Conservation (phyloP, 768 basidiomycete species). For the Serpula lacrymans region DNA sequence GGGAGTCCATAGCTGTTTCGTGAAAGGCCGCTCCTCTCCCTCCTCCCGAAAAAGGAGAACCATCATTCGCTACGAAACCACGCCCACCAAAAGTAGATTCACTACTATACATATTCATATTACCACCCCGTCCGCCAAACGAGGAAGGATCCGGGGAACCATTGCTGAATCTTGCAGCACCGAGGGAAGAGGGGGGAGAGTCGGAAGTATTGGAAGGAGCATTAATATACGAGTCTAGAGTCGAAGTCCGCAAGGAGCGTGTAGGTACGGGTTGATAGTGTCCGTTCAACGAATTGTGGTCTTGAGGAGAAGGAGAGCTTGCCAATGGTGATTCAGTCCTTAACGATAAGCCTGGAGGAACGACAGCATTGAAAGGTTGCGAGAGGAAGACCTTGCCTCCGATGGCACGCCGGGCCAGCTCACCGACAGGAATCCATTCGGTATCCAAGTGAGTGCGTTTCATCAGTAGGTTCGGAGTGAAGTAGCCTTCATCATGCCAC, state of each 20-base stretch:
- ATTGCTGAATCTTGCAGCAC: slow-evolving; percentile 59
- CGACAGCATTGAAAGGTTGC: slow-evolving; percentile 34
- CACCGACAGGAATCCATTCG: slow-evolving; percentile 65
- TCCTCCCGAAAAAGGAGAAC: slow-evolving; percentile 25
- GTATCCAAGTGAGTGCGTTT: slow-evolving; percentile 70
- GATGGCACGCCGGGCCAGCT: slow-evolving; percentile 48
- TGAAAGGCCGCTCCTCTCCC: slow-evolving; percentile 35
- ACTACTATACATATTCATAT: slow-evolving; percentile 32
- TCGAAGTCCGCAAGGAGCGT: slow-evolving; percentile 54
- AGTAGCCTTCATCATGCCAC: slow-evolving; percentile 91
- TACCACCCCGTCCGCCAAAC: slow-evolving; percentile 47
- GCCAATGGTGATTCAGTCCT: slow-evolving; percentile 50
- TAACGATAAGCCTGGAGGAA: slow-evolving; percentile 54
- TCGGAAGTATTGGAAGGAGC: slow-evolving; percentile 57
- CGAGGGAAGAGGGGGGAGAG: slow-evolving; percentile 72
- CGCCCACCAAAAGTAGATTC: slow-evolving; percentile 37
- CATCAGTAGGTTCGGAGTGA: slow-evolving; percentile 77
- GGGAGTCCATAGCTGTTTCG: slow-evolving; percentile 40
- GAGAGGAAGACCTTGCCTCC: slow-evolving; percentile 64
- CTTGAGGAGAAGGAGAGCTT: slow-evolving; percentile 34
- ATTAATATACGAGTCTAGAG: slow-evolving; percentile 59
- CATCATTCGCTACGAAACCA: slow-evolving; percentile 21
- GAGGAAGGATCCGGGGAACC: slow-evolving; percentile 66
- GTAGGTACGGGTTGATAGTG: slow-evolving; percentile 69
- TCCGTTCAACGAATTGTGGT: slow-evolving; percentile 39